Evolutionary conservation across 176 grass and related monocot genomes (phyloP).

Genomic region (Phyllostachys edulis): DNA sequence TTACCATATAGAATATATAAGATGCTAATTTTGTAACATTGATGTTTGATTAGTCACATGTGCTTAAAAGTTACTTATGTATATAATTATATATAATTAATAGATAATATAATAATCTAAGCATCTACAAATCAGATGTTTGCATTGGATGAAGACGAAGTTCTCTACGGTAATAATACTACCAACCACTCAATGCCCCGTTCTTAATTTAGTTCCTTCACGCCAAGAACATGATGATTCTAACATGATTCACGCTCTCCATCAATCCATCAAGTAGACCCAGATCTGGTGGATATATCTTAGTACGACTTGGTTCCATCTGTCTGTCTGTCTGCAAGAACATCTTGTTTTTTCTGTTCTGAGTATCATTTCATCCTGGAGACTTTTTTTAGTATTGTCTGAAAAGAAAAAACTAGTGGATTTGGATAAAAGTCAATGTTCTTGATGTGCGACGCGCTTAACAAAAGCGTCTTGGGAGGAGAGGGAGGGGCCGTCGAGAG

Average conservation of each 20-base stretch:
- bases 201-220: neutral
- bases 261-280: neutral
- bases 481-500: no score
- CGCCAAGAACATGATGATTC: neutral
- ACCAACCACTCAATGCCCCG: neutral
- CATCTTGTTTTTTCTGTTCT: neutral
- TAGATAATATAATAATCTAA: no score
- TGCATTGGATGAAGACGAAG: conserved; percentile 50
- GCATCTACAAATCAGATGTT: no score
- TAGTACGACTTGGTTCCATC: neutral
- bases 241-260: neutral
- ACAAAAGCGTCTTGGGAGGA: no score
- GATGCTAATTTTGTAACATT: no score
- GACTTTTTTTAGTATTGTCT: neutral
- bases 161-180: conserved; percentile 50
- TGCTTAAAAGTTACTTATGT: no score
- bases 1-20: no score
- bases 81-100: no score
- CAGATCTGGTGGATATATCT: neutral
- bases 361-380: neutral
- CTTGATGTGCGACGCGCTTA: neutral
- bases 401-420: neutral
- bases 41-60: no score
- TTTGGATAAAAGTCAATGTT: neutral
- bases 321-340: neutral